phyloP scores from a whole-genome alignment of 257 asterid species.

The Scutellaria minor region DNA sequence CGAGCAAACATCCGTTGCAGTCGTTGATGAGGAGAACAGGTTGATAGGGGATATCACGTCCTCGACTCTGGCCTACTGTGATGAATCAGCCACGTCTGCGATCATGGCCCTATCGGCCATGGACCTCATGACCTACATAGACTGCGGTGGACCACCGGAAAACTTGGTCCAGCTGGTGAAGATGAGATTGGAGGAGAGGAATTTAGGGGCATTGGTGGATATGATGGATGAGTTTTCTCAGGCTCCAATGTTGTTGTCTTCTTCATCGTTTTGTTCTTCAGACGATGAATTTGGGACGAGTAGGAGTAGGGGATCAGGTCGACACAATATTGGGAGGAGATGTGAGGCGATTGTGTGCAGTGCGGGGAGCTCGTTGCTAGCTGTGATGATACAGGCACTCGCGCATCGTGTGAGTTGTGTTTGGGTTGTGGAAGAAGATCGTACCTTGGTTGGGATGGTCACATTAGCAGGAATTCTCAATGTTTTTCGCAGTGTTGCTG shows the following conservation, averaged over 20 bases:
- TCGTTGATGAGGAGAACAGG: constrained; percentile 56
- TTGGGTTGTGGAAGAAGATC: constrained; percentile 79
- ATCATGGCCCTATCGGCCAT: constrained; percentile 66
- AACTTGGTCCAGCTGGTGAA: constrained; percentile 65
- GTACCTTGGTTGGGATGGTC: constrained; percentile 64
- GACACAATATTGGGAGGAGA: constrained; percentile 54
- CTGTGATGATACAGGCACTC: constrained; percentile 83
- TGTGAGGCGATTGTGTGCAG: constrained; percentile 71
- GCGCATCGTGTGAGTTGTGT: constrained; percentile 69
- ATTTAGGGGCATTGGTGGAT: constrained; percentile 55
- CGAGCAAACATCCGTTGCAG: constrained; percentile 72
- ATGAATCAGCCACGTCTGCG: constrained; percentile 71
- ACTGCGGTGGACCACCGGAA: constrained; percentile 72
- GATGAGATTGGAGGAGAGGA: constrained; percentile 60
- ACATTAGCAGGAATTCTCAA: constrained; percentile 65
- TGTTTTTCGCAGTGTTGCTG: constrained; percentile 51
- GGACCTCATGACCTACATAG: constrained; percentile 76
- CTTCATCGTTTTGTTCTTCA: constrained; percentile 61
- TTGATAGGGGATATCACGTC: constrained; percentile 85
- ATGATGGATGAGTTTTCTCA: constrained; percentile 54
- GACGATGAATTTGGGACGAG: constrained; percentile 59
- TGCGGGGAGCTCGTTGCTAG: constrained; percentile 74
- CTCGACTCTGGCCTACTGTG: constrained; percentile 65
- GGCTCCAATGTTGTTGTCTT: constrained; percentile 23
- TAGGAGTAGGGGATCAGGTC: constrained; percentile 36